A percentile compares a stretch with the other conserved stretches of the same genome.
These are phyloP conservation scores for Pythium sp. DNA, from an alignment of 352 stramenopile species.

Conservation along the genomic window DNA sequence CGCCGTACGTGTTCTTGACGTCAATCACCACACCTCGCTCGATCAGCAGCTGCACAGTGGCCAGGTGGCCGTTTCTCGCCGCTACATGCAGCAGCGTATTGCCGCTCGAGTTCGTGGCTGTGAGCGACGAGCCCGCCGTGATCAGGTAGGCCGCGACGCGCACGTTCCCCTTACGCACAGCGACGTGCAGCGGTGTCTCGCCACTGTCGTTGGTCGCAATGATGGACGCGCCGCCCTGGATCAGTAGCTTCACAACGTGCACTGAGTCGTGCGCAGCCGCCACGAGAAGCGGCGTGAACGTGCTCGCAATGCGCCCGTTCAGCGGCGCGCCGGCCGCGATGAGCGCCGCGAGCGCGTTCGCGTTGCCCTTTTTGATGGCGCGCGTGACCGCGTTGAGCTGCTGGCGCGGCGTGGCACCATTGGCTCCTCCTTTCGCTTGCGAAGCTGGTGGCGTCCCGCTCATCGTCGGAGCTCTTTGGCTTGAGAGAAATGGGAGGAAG, in stretches of 20 bases:
- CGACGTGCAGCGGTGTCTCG: slow-evolving; percentile 14
- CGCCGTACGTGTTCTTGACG: slow-evolving; percentile 18
- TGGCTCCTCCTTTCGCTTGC: not conserved
- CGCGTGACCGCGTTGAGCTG: slow-evolving; percentile 2
- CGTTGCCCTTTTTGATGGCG: slow-evolving; percentile 4
- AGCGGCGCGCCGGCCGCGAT: slow-evolving; percentile 16
- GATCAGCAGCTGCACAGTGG: slow-evolving; percentile 67
- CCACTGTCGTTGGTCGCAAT: slow-evolving; percentile 15
- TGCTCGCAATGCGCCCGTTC: slow-evolving; percentile 31
- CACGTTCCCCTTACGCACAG: slow-evolving; percentile 19
- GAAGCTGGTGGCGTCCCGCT: not conserved
- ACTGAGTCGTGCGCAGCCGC: slow-evolving; percentile 77
- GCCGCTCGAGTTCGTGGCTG: slow-evolving; percentile 39
- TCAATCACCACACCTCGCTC: slow-evolving; percentile 26
- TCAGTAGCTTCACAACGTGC: slow-evolving; percentile 57
- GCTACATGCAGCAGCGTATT: slow-evolving; percentile 90
- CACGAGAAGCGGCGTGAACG: slow-evolving; percentile 78
- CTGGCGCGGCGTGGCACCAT: not conserved
- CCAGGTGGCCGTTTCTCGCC: slow-evolving; percentile 81
- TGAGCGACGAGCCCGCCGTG: slow-evolving; percentile 22
- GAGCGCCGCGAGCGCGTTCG: not conserved
- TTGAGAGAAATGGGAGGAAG: not conserved
- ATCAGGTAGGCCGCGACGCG: slow-evolving; percentile 22
- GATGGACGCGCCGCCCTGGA: slow-evolving; percentile 26
- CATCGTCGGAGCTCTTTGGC: not conserved